Percentiles rank a stretch among this genome's conserved stretches.
These are phyloP conservation scores for Leersia perrieri DNA, from an alignment of 176 grass and related monocot species.

Conservation along the genomic window DNA sequence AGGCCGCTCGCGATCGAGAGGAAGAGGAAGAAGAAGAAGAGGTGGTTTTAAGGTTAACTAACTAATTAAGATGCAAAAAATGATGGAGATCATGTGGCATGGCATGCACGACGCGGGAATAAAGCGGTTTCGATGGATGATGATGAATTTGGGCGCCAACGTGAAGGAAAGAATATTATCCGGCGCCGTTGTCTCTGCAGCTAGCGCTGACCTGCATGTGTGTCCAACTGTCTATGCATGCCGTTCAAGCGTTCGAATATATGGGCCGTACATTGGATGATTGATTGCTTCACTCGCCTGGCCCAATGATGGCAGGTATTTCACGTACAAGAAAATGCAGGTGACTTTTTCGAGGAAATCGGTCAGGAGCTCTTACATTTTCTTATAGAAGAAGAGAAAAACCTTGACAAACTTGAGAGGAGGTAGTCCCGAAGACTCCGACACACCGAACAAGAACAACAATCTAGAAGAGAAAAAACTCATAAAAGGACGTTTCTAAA, in stretches of 20 bases:
- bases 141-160: not conserved
- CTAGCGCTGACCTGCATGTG: not conserved
- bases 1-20: too few relatives aligned
- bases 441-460: too few relatives aligned
- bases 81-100: not conserved
- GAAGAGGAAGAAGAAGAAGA: not conserved
- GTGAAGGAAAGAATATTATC: slow-evolving; percentile 44
- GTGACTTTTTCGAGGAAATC: too few relatives aligned
- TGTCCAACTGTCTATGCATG: not conserved
- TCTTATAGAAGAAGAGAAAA: too few relatives aligned
- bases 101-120: slow-evolving; percentile 20
- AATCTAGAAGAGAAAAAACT: too few relatives aligned
- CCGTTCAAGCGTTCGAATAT: not conserved
- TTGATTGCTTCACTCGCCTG: not conserved
- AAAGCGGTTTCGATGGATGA: slow-evolving; percentile 24
- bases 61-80: not conserved
- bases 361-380: too few relatives aligned
- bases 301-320: too few relatives aligned
- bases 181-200: not conserved
- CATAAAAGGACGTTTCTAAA: too few relatives aligned
- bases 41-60: too few relatives aligned
- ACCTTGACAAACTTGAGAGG: too few relatives aligned
- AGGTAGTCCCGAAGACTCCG: too few relatives aligned
- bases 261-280: not conserved
- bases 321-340: too few relatives aligned